phyloP scores from a whole-genome alignment of 345 rosid genomes.

The Excoecaria cochinchinensis region DNA sequence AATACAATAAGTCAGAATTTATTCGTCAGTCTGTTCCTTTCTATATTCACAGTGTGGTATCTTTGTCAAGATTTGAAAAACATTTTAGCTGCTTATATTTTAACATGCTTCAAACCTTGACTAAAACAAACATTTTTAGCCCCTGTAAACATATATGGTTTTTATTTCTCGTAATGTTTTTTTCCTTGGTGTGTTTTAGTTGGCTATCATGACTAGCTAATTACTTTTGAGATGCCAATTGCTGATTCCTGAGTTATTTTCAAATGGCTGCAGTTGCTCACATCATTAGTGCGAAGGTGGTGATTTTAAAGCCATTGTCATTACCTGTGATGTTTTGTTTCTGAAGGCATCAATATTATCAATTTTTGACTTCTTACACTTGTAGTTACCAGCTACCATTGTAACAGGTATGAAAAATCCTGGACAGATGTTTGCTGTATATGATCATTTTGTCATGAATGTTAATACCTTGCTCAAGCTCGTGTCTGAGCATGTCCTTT shows the following conservation, averaged over 20 bases:
- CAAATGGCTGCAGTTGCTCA: slow-evolving; percentile 68
- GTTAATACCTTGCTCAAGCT: not conserved
- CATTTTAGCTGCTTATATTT: not conserved
- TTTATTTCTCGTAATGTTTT: not conserved
- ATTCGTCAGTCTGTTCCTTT: not conserved
- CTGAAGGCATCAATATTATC: slow-evolving; percentile 2
- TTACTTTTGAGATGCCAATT: not conserved
- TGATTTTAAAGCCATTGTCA: slow-evolving; percentile 24
- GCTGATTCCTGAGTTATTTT: slow-evolving; percentile 11
- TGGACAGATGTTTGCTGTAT: not conserved
- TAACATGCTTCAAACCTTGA: too few relatives aligned
- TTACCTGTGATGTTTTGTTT: not conserved
- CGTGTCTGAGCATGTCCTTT: not conserved
- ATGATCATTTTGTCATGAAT: not conserved
- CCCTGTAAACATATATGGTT: not conserved
- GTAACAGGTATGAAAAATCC: slow-evolving; percentile 14
- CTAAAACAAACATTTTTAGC: too few relatives aligned
- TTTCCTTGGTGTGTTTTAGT: not conserved
- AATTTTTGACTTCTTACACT: slow-evolving; percentile 1
- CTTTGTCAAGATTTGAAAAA: not conserved
- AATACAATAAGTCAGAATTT: not conserved
- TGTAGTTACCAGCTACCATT: slow-evolving; percentile 2
- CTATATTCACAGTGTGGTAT: not conserved
- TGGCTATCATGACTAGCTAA: not conserved
- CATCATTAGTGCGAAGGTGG: slow-evolving; percentile 84